Base-by-base conservation (phyloP, 345 rosid species). In the Noccaea bulbosa region DNA sequence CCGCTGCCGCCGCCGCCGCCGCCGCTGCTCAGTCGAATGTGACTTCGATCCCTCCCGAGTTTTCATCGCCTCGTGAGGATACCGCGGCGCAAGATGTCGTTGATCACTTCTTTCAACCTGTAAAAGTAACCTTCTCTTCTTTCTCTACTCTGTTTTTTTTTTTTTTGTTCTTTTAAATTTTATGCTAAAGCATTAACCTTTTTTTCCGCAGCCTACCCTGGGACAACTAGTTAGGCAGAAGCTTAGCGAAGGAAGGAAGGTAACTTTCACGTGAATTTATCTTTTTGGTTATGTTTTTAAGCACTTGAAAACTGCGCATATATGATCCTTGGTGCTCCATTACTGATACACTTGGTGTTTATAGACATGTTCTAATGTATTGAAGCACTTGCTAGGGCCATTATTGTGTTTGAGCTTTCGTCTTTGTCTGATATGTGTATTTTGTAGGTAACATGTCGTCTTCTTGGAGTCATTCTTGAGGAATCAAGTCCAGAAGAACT, bases 231-330 rank as follows among this genome's bases (percentile, higher is more conserved):
- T 89, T 57, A 85, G 94, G 75, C 96, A 89, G 79, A 92, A 85
- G 72, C 80, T 92, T 81, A 85, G 96, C 53, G 98, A 86, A 83
- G 98, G 96, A 71, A 87, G 93, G 79, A 89, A 89, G 93, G 96
- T 92, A 81, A 62, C 30, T 27, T 66, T 1, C 40, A 34, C 34
- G 5, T 71, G 22, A 41, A 43, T 27, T 51, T 44, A 8, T 41
- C 17, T 16, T 15, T 15, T 4, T 41, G 6, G 24, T 30, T 61
- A 30, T 27, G 35, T 27, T 39, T 44, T 67, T 43, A 4, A 17
- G 53, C 40, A 20, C 10, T 11, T 20, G 22, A 1, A n/a, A 62
- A 30, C 17, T 57, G 54, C 70, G 7, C 15, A 20, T 52, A 20
- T 52, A 12, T 6, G 6, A 35, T 45, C 14, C 11, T 32, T 44